Conservation (phyloP, 306 rosid genomes). For the Sophora flavescens region DNA sequence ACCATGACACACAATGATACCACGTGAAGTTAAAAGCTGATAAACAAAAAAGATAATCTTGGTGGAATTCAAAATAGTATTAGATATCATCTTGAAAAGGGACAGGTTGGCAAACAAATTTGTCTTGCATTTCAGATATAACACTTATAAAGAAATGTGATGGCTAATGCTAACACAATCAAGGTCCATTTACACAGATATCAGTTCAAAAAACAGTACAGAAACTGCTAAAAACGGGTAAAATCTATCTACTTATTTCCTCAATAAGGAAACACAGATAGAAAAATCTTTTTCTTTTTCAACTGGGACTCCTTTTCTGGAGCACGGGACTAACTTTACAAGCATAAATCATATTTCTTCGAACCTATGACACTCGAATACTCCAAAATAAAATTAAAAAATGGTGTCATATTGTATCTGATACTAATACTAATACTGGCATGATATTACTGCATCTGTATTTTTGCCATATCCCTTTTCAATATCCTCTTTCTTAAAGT, state of each 20-base stretch:
- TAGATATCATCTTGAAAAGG: constrained; percentile 11
- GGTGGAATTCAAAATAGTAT: not conserved
- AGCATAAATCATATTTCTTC: not conserved
- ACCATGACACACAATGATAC: not conserved
- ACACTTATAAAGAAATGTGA: not conserved
- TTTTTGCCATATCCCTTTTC: not conserved
- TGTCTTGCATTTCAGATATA: not conserved
- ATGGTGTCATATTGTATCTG: not conserved
- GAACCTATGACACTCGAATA: not conserved
- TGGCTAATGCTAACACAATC: not conserved
- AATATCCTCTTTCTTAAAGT: too few relatives aligned
- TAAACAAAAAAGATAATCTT: not conserved
- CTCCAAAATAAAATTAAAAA: not conserved
- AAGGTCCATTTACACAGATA: constrained; percentile 14
- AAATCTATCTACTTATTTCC: constrained; percentile 1
- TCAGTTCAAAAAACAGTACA: not conserved
- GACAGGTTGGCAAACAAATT: not conserved
- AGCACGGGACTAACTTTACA: not conserved
- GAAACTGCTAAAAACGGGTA: not conserved
- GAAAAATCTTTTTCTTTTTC: not conserved
- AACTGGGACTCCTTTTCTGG: constrained; percentile 1
- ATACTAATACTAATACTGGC: too few relatives aligned
- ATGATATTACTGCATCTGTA: not conserved
- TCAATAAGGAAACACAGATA: not conserved
- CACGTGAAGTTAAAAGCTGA: not conserved